Percentiles rank a stretch among this genome's conserved stretches.
These are phyloP conservation scores for Penicillium chermesinum DNA, from an alignment of 495 filamentous ascomycete species.

Conservation along the genomic window DNA sequence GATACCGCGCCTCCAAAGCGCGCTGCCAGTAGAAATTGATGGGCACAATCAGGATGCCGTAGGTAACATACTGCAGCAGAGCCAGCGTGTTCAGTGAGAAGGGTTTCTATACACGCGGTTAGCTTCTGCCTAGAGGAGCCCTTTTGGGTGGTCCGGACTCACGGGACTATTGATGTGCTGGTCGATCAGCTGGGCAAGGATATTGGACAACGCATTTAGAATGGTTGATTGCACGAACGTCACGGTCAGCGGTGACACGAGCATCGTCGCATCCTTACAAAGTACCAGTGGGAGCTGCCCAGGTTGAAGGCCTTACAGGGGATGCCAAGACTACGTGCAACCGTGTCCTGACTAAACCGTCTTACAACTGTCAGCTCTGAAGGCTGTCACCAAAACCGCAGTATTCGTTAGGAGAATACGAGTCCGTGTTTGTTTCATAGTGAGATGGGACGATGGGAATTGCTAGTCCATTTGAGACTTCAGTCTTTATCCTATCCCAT, in stretches of 20 bases:
- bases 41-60: conserved; percentile 68
- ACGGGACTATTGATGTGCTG: conserved; percentile 58
- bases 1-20: conserved; percentile 51
- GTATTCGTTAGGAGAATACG: too few species aligned
- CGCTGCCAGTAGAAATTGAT: conserved; percentile 86
- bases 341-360: conserved; percentile 25
- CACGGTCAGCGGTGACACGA: conserved; percentile 51
- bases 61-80: conserved; percentile 74
- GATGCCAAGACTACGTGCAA: conserved; percentile 27
- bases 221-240: conserved; percentile 67
- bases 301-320: neutral
- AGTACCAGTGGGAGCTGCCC: too few species aligned
- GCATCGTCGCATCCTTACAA: conserved; percentile 6
- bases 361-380: too few species aligned
- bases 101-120: conserved; percentile 18
- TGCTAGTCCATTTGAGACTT: neutral
- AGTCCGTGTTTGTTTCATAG: too few species aligned
- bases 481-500: neutral
- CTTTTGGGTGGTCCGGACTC: too few species aligned
- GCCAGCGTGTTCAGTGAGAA: conserved; percentile 54
- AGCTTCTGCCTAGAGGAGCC: too few species aligned
- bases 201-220: conserved; percentile 69
- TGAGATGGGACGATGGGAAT: too few species aligned
- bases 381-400: too few species aligned
- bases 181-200: conserved; percentile 74